These are phyloP conservation scores for Solanum megistacrolobum DNA, from an alignment of 257 asterid species.

Conservation along the genomic window DNA sequence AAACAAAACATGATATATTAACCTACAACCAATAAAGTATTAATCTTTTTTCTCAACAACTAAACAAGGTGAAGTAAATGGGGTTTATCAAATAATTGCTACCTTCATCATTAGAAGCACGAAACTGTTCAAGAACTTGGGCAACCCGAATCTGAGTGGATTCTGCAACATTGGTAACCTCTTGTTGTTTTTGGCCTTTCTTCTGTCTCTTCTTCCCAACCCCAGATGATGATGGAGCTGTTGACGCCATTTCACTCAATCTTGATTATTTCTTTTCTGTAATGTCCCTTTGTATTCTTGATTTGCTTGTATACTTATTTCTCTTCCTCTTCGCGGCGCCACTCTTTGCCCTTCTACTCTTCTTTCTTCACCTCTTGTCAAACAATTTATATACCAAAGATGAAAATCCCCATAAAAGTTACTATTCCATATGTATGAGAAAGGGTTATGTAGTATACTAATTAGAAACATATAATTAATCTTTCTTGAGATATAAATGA, in stretches of 20 bases:
- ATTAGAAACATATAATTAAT: background rate
- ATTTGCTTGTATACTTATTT: background rate
- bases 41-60: background rate
- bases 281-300: background rate
- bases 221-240: conserved; percentile 10
- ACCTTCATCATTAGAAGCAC: conserved; percentile 46
- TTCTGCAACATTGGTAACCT: conserved; percentile 18
- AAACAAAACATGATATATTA: background rate
- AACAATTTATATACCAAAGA: background rate
- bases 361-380: background rate
- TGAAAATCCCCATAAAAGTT: background rate
- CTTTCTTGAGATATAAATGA: no score
- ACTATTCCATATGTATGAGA: background rate
- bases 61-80: background rate
- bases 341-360: background rate
- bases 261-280: background rate
- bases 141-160: conserved; percentile 37
- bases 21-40: background rate
- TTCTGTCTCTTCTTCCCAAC: conserved; percentile 21
- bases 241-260: background rate
- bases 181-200: conserved; percentile 11
- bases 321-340: background rate
- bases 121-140: conserved; percentile 43
- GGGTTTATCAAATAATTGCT: background rate
- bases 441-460: background rate